A percentile compares a stretch with the other conserved stretches of the same genome.
phyloP scores from a whole-genome alignment of 1,284 basidiomycete species.

The Ustilago nuda region DNA sequence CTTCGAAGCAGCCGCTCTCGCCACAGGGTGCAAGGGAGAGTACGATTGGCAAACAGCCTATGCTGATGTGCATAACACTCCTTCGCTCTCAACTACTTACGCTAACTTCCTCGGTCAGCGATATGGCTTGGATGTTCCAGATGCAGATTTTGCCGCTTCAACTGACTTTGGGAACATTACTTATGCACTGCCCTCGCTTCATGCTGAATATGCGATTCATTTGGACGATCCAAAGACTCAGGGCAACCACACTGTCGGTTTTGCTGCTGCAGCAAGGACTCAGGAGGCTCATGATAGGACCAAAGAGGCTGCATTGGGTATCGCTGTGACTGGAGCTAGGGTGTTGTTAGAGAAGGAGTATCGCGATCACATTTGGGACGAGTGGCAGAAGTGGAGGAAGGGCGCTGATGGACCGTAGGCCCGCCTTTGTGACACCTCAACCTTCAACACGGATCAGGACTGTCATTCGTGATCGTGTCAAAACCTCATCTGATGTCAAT shows the following conservation, averaged over 20 bases:
- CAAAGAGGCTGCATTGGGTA: slow-evolving; percentile 68
- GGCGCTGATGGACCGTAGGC: slow-evolving; percentile 36
- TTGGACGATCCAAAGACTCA: slow-evolving; percentile 55
- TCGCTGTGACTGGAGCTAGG: slow-evolving; percentile 67
- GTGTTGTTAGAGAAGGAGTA: slow-evolving; percentile 68
- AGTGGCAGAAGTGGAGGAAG: slow-evolving; percentile 51
- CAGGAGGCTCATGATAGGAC: slow-evolving; percentile 62
- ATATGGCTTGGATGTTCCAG: slow-evolving; percentile 50
- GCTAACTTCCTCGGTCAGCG: slow-evolving; percentile 65
- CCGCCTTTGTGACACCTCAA: neutral
- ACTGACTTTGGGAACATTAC: slow-evolving; percentile 70
- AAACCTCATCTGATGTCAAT: neutral
- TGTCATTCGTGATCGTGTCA: too few relatives aligned
- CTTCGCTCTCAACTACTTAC: slow-evolving; percentile 50
- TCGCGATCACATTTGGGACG: slow-evolving; percentile 54
- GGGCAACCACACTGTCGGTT: slow-evolving; percentile 68
- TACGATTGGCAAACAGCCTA: slow-evolving; percentile 69
- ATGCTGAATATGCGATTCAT: slow-evolving; percentile 68
- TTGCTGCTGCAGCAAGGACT: slow-evolving; percentile 55
- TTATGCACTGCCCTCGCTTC: slow-evolving; percentile 67
- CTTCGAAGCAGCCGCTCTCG: slow-evolving; percentile 79
- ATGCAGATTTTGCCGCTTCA: slow-evolving; percentile 42
- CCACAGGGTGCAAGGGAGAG: slow-evolving; percentile 77
- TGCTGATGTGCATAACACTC: slow-evolving; percentile 66
- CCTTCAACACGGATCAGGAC: neutral